Conservation (phyloP, 495 filamentous ascomycete species). For the Aspergillus nidulans region DNA sequence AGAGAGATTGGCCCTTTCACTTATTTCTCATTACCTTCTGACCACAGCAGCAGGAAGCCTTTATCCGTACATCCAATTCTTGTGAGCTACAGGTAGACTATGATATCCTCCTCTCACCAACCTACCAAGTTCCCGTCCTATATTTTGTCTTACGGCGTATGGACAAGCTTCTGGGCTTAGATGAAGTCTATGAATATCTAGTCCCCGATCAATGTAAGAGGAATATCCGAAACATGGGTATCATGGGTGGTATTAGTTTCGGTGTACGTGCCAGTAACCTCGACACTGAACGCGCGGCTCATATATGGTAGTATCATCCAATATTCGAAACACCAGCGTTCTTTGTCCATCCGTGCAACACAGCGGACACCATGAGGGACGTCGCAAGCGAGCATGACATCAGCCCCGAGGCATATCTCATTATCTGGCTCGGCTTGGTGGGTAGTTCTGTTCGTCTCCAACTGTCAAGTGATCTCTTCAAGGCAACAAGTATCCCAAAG, state of each 20-base stretch:
- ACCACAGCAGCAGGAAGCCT: slow-evolving; percentile 39
- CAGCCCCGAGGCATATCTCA: slow-evolving; percentile 62
- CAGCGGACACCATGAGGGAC: slow-evolving; percentile 66
- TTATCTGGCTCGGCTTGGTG: slow-evolving; percentile 75
- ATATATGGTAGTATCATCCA: slow-evolving; percentile 69
- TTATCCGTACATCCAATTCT: slow-evolving; percentile 25
- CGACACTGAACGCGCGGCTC: slow-evolving; percentile 27
- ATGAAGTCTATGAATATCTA: slow-evolving; percentile 63
- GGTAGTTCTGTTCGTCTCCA: slow-evolving; percentile 68
- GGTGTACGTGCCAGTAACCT: slow-evolving; percentile 53
- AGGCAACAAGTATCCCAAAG: slow-evolving; percentile 17
- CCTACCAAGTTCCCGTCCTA: slow-evolving; percentile 50
- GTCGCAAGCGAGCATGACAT: slow-evolving; percentile 45
- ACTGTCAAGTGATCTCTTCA: slow-evolving; percentile 53
- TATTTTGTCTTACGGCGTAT: slow-evolving; percentile 55
- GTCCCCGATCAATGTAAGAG: slow-evolving; percentile 61
- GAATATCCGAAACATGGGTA: slow-evolving; percentile 53
- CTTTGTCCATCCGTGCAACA: slow-evolving; percentile 83
- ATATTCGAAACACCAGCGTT: slow-evolving; percentile 66
- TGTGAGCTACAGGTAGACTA: slow-evolving; percentile 44
- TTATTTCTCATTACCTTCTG: slow-evolving; percentile 10
- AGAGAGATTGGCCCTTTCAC: not conserved
- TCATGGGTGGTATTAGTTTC: slow-evolving; percentile 72
- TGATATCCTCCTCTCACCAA: slow-evolving; percentile 48
- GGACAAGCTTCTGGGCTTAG: slow-evolving; percentile 57